phyloP scores from a whole-genome alignment of 179 eudicot species.

The Beta corolliflora region DNA sequence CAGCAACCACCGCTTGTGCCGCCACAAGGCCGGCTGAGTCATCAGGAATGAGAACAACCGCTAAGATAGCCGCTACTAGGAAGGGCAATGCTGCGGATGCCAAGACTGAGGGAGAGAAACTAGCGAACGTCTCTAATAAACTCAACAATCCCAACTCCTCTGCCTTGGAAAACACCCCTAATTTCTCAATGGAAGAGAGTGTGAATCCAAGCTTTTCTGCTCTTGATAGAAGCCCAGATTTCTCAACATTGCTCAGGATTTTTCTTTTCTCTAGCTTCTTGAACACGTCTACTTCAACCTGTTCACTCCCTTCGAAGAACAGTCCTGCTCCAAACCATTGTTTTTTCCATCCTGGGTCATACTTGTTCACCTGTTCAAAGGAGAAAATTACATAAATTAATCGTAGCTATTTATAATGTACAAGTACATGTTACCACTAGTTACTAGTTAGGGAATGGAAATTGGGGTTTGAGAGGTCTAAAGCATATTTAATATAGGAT shows the following conservation, averaged over 20 bases:
- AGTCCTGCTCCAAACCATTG: slow-evolving; percentile 92
- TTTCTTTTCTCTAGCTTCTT: slow-evolving; percentile 82
- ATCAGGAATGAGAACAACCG: slow-evolving; percentile 70
- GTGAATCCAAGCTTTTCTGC: slow-evolving; percentile 84
- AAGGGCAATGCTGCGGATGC: slow-evolving; percentile 80
- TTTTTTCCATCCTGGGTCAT: slow-evolving; percentile 69
- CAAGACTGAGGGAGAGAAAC: slow-evolving; percentile 60
- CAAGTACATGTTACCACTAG: no score
- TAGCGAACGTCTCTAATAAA: slow-evolving; percentile 61
- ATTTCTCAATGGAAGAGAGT: slow-evolving; percentile 81
- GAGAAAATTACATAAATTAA: no score
- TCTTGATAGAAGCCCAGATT: slow-evolving; percentile 78
- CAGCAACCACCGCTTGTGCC: slow-evolving; percentile 60
- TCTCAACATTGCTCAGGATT: slow-evolving; percentile 84
- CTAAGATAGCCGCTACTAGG: slow-evolving; percentile 61
- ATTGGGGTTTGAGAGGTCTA: background rate
- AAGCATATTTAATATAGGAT: background rate
- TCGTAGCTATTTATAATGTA: no score
- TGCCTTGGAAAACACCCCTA: slow-evolving; percentile 80
- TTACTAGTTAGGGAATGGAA: no score
- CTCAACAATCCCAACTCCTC: slow-evolving; percentile 89
- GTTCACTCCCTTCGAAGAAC: slow-evolving; percentile 82
- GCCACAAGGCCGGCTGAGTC: slow-evolving; percentile 66
- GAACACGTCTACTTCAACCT: slow-evolving; percentile 76
- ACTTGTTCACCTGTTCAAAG: slow-evolving; percentile 77